Percentiles rank a stretch among this genome's conserved stretches.
Evolutionary conservation across 371 early-diverging fungal species (phyloP).

Genomic region (Parasitella parasitica): DNA sequence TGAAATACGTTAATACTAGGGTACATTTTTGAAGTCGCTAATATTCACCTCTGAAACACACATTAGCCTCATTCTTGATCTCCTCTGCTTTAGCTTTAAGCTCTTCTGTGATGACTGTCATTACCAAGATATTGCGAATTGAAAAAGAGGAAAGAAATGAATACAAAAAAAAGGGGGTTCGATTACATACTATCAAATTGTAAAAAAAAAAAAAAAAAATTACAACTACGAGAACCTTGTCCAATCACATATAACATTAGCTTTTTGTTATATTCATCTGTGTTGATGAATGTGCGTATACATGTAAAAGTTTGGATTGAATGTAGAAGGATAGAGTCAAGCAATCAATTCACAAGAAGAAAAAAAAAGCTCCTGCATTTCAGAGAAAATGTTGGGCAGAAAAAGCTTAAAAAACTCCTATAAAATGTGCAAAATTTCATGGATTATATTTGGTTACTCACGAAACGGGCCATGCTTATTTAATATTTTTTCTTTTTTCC

Average conservation of each 20-base stretch:
- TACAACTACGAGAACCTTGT: neutral
- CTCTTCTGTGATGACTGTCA: slow-evolving; percentile 37
- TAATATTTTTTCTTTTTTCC: neutral
- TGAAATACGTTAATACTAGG: neutral
- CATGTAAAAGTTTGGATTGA: neutral
- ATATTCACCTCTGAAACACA: slow-evolving; percentile 63
- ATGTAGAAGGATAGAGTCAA: neutral
- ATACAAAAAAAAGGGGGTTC: neutral
- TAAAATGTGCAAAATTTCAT: neutral
- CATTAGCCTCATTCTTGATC: slow-evolving; percentile 79
- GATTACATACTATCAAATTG: neutral
- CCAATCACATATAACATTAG: neutral
- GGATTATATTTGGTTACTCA: slow-evolving; percentile 1
- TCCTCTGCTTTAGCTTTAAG: slow-evolving; percentile 56
- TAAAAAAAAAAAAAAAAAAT: neutral
- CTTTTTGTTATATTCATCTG: neutral
- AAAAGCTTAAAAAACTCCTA: neutral
- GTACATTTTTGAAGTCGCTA: neutral
- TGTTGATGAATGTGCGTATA: neutral
- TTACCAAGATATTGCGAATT: neutral
- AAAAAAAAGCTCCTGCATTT: neutral
- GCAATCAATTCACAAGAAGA: neutral
- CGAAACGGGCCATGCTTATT: neutral
- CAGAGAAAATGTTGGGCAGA: neutral
- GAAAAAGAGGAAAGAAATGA: neutral